Conservation (phyloP, 768 basidiomycete species). For the Xanthoconium purpureum region DNA sequence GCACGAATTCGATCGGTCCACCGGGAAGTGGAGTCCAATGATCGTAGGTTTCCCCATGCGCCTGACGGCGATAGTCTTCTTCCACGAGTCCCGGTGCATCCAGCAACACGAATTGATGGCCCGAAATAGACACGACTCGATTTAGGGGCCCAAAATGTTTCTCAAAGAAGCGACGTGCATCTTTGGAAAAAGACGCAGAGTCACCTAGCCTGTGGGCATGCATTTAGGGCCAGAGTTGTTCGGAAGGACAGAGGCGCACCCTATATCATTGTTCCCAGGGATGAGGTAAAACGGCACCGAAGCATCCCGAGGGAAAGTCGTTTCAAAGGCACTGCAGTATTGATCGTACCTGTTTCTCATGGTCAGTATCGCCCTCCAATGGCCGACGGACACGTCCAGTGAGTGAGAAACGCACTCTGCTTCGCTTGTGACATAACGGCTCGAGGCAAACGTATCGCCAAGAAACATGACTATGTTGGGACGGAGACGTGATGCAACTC, state of each 20-base stretch:
- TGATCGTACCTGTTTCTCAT: conserved; percentile 49
- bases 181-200: conserved; percentile 46
- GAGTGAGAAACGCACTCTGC: conserved; percentile 46
- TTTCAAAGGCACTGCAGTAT: conserved; percentile 60
- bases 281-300: conserved; percentile 51
- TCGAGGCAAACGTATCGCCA: conserved; percentile 73
- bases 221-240: neutral
- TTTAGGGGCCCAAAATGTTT: conserved; percentile 69
- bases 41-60: conserved; percentile 45
- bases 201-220: conserved; percentile 48
- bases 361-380: neutral
- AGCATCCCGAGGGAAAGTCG: conserved; percentile 49
- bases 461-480: conserved; percentile 71
- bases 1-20: conserved; percentile 62
- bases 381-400: conserved; percentile 10
- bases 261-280: conserved; percentile 83
- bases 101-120: conserved; percentile 68
- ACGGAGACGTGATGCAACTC: conserved; percentile 50
- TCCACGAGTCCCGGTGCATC: conserved; percentile 81
- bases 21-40: conserved; percentile 52
- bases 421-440: conserved; percentile 50
- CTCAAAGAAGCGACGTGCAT: conserved; percentile 56
- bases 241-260: conserved; percentile 36
- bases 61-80: conserved; percentile 70
- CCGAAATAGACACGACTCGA: conserved; percentile 56